Conservation (phyloP, 768 basidiomycete species). For the Pisolithus orientalis region DNA sequence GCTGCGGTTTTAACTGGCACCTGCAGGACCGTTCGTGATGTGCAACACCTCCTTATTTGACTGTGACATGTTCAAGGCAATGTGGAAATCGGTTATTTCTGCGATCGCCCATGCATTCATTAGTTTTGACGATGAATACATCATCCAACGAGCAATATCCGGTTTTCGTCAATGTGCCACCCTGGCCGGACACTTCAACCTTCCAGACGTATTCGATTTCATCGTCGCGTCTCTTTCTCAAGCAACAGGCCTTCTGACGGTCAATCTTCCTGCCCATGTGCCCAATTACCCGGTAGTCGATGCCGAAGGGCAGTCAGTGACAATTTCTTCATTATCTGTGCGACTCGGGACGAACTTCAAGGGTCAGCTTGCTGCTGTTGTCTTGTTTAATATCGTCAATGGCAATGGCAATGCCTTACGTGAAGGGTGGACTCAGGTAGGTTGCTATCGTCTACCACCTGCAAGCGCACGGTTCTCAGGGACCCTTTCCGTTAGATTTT, state of each 20-base stretch:
- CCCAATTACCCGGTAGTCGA: constrained; percentile 86
- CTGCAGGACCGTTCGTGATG: constrained; percentile 49
- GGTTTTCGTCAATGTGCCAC: constrained; percentile 98
- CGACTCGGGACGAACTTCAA: constrained; percentile 94
- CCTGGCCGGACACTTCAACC: constrained; percentile 78
- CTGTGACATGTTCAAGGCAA: constrained; percentile 86
- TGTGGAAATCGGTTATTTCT: constrained; percentile 92
- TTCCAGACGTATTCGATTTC: constrained; percentile 96
- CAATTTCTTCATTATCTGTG: constrained; percentile 87
- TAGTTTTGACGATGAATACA: constrained; percentile 93
- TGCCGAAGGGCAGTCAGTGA: constrained; percentile 83
- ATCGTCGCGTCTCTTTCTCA: constrained; percentile 90
- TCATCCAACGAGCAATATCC: constrained; percentile 89
- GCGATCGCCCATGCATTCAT: constrained; percentile 94
- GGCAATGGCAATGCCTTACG: constrained; percentile 90
- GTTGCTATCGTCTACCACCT: constrained; percentile 6
- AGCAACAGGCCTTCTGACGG: constrained; percentile 82
- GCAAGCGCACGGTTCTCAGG: neutral
- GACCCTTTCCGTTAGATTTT: constrained; percentile 59
- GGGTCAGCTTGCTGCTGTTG: constrained; percentile 93
- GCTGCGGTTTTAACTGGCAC: constrained; percentile 33
- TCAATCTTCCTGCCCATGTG: constrained; percentile 60
- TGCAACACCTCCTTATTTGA: constrained; percentile 82
- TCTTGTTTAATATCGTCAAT: constrained; percentile 95
- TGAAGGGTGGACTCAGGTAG: constrained; percentile 90